Evolutionary conservation across 1,139 yeast species (phyloP).

Genomic region (Suhomyces wounanorum): DNA sequence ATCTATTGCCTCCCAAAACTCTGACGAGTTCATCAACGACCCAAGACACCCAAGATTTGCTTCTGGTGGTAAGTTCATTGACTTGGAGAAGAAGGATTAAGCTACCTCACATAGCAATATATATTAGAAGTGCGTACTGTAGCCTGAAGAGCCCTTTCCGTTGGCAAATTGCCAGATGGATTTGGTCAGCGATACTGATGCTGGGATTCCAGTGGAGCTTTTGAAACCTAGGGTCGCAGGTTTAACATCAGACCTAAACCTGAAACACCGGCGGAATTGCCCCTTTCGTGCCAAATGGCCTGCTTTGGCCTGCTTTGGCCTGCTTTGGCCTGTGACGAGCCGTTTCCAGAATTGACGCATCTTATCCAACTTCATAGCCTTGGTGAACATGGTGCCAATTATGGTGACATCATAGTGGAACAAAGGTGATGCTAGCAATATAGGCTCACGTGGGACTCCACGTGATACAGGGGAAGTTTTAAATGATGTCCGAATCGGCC

Average conservation of each 20-base stretch:
- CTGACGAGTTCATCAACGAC: constrained; percentile 53
- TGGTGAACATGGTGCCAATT: not conserved
- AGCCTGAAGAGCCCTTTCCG: not conserved
- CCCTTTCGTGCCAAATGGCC: too few relatives aligned
- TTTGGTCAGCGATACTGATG: too few relatives aligned
- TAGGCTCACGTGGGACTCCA: not conserved
- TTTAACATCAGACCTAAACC: too few relatives aligned
- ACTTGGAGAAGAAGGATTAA: constrained; percentile 43
- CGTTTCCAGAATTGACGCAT: too few relatives aligned
- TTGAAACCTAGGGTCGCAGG: too few relatives aligned
- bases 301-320: too few relatives aligned
- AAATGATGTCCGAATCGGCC: not conserved
- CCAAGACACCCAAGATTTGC: constrained; percentile 59
- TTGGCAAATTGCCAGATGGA: too few relatives aligned
- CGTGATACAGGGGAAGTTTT: not conserved
- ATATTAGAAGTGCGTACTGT: not conserved
- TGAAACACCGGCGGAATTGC: too few relatives aligned
- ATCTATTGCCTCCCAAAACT: constrained; percentile 46
- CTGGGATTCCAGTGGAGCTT: too few relatives aligned
- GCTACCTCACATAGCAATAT: constrained; percentile 7
- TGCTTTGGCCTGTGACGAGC: too few relatives aligned
- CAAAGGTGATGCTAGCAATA: not conserved
- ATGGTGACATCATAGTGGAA: not conserved
- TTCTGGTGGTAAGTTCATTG: constrained; percentile 53
- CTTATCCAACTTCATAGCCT: too few relatives aligned